Evolutionary conservation across 345 rosid species (phyloP).

Genomic region (Rhodomyrtus tomentosa): DNA sequence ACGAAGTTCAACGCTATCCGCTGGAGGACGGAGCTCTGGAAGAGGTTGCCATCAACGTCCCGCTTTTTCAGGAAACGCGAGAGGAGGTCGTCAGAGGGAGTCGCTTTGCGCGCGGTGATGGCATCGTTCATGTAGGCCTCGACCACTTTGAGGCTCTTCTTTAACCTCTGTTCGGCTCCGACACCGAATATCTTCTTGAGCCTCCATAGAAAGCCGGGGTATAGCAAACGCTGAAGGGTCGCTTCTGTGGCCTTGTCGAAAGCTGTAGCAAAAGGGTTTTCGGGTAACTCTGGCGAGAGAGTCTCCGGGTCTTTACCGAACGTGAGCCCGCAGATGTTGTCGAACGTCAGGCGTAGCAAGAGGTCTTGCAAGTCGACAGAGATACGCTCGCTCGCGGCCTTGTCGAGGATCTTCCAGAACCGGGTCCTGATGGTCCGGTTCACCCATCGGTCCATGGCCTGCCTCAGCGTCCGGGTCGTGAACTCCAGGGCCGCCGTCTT

Average conservation of each 20-base stretch:
- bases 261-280: constrained; percentile 59
- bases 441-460: constrained; percentile 97
- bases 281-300: constrained; percentile 56
- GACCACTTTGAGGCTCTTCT: constrained; percentile 42
- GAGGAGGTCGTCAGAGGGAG: constrained; percentile 77
- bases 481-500: constrained; percentile 91
- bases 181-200: constrained; percentile 43
- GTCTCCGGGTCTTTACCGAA: constrained; percentile 89
- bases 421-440: constrained; percentile 74
- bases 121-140: constrained; percentile 68
- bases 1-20: constrained; percentile 84
- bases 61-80: constrained; percentile 74
- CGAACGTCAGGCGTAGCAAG: constrained; percentile 78
- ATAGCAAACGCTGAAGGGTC: constrained; percentile 64
- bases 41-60: constrained; percentile 53
- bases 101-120: constrained; percentile 42
- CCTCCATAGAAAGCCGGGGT: constrained; percentile 66
- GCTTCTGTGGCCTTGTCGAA: constrained; percentile 86
- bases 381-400: constrained; percentile 23
- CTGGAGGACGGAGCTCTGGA: constrained; percentile 52
- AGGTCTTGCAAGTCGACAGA: constrained; percentile 75
- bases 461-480: constrained; percentile 72
- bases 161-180: constrained; percentile 49
- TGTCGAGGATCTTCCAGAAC: constrained; percentile 62
- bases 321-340: constrained; percentile 82